Evolutionary conservation across 257 asterid genomes (phyloP), one percentile per base, ranked within the genome.

Genomic region (Fraxinus cuspidata): DNA sequence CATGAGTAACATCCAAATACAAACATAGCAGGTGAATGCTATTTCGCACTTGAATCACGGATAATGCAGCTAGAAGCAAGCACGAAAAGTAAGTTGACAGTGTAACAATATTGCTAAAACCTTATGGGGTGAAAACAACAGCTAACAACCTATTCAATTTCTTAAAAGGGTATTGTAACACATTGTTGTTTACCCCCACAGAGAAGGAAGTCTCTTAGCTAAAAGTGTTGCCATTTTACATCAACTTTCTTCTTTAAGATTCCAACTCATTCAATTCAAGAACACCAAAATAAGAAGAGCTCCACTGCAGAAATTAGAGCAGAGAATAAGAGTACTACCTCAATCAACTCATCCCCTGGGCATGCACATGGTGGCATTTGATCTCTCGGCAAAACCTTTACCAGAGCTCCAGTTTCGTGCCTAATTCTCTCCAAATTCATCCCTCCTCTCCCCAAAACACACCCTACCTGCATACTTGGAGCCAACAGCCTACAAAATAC

Each of bases 331-430:
- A 21, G 63, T 19, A 78, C 32, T 72, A 53, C 81, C 81, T 78
- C 77, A 78, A 78, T 72, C 74, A 78, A 60, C 73, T 78, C 77
- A 69, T 78, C 81, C 19, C 73, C 81, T 1, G 76, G 81, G 16
- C 25, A 72, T 23, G 81, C 72, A 34, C 77, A 78, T 34, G 64
- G 72, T 42, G 68, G 81, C 60, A 78, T 10, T 7, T 78, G 81
- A 72, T 78, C 81, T 40, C 73, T 71, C 44, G 51, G 66, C 38
- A 78, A 78, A 58, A 78, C 72, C 77, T 75, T 78, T 53, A 78
- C 73, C 37, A 71, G 77, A 72, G 77, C 81, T 28, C 81, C 81
- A 9, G 77, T 42, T 58, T 78, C 81, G 3, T 28, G 58, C 27
- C 77, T 63, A 25, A 72, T 78, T 69, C 74, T 78, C 67, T 78